Evolutionary conservation across 352 stramenopile species (phyloP).

Genomic region (Pythium dissotocum): DNA sequence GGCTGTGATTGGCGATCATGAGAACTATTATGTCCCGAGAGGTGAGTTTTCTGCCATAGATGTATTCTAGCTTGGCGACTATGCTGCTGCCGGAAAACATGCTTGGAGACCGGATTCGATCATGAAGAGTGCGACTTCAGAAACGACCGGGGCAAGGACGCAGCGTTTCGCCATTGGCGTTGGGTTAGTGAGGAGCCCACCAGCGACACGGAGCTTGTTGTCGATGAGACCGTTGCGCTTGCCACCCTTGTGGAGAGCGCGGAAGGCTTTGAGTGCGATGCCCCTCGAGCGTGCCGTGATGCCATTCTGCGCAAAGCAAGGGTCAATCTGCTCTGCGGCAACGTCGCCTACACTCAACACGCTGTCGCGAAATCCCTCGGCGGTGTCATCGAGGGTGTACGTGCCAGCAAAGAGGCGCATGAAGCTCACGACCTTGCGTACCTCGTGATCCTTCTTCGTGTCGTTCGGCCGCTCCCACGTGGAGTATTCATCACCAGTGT

Average conservation of each 20-base stretch:
- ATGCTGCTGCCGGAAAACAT: no score
- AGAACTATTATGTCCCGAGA: no score
- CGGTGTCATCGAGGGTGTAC: neutral
- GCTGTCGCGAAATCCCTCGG: neutral
- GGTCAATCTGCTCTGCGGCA: no score
- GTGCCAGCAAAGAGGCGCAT: neutral
- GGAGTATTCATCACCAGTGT: neutral
- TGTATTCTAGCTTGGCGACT: no score
- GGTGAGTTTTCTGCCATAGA: no score
- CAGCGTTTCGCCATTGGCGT: neutral
- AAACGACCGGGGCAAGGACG: no score
- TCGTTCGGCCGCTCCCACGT: no score
- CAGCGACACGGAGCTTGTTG: neutral
- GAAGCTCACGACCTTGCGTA: neutral
- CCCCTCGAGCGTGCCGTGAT: neutral
- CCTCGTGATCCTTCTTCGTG: neutral
- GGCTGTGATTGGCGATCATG: no score
- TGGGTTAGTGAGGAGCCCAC: neutral
- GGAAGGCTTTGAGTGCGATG: constrained; percentile 1
- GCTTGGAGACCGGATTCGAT: no score
- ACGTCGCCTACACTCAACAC: neutral
- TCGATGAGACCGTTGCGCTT: neutral
- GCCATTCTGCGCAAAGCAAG: neutral
- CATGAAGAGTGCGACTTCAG: no score
- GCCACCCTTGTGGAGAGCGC: neutral